A percentile compares a stretch with the other conserved stretches of the same genome.
Conservation (phyloP, 306 rosid genomes). For the Cicer arietinum region DNA sequence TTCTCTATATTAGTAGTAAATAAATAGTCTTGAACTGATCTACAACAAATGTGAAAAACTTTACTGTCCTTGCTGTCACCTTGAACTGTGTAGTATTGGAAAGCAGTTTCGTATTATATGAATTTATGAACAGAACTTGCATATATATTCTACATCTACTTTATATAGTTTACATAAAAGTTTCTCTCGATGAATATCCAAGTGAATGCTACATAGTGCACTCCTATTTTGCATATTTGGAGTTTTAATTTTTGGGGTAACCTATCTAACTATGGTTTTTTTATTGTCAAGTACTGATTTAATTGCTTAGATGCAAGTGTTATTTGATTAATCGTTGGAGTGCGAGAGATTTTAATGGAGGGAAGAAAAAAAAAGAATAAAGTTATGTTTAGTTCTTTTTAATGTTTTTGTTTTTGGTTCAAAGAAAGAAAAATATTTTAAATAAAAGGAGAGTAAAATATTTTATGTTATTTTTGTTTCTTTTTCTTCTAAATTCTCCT, state of each 20-base stretch:
- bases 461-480: too few species aligned
- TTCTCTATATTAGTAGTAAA: conserved; percentile 27
- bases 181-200: not conserved
- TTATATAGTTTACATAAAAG: not conserved
- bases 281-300: too few species aligned
- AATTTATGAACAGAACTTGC: not conserved
- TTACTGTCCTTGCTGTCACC: conserved; percentile 1
- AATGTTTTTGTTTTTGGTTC: too few species aligned
- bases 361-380: too few species aligned
- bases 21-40: conserved; percentile 30
- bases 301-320: too few species aligned
- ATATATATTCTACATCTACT: not conserved
- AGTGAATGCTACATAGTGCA: not conserved
- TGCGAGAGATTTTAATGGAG: too few species aligned
- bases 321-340: too few species aligned
- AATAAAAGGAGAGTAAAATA: too few species aligned
- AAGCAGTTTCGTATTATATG: not conserved
- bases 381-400: too few species aligned
- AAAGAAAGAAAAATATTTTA: too few species aligned
- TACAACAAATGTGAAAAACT: conserved; percentile 10
- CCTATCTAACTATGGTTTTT: too few species aligned
- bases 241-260: not conserved
- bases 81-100: not conserved
- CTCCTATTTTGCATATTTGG: not conserved
- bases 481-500: too few species aligned